Evolutionary conservation across 2,329 filamentous ascomycete species (phyloP).

Genomic region (Huntiella abstrusa): DNA sequence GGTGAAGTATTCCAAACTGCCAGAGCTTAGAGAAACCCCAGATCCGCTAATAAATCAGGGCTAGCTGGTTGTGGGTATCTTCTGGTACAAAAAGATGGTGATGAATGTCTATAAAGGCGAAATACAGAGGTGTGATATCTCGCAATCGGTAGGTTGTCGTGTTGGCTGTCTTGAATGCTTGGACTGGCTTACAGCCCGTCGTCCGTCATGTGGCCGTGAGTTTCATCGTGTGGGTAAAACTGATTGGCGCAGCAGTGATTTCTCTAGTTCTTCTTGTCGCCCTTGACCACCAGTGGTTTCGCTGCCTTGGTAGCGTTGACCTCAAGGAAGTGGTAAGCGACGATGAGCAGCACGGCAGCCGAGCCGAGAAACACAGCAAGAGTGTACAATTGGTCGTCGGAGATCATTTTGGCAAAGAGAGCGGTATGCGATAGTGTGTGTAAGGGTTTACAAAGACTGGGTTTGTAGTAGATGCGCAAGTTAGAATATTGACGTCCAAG

Average conservation of each 20-base stretch:
- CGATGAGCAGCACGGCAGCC: slow-evolving; percentile 75
- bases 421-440: slow-evolving; percentile 11
- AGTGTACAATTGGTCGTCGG: slow-evolving; percentile 76
- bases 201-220: background rate
- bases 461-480: slow-evolving; percentile 5
- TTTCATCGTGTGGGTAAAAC: background rate
- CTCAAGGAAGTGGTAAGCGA: slow-evolving; percentile 91
- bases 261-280: slow-evolving; percentile 7
- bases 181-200: too few relatives aligned
- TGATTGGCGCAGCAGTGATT: background rate
- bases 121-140: too few relatives aligned
- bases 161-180: too few relatives aligned
- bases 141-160: too few relatives aligned
- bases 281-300: slow-evolving; percentile 7
- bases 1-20: background rate
- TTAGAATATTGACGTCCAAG: background rate
- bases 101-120: too few relatives aligned
- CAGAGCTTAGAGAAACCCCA: background rate
- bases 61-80: slow-evolving; percentile 7
- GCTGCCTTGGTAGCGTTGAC: slow-evolving; percentile 45
- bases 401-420: slow-evolving; percentile 54
- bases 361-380: slow-evolving; percentile 87
- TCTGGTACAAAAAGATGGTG: slow-evolving; percentile 1
- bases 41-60: background rate
- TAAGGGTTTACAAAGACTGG: slow-evolving; percentile 4